A percentile compares a stretch with the other conserved stretches of the same genome.
Conservation (phyloP, 1,139 yeast species). For the Candida sp. region DNA sequence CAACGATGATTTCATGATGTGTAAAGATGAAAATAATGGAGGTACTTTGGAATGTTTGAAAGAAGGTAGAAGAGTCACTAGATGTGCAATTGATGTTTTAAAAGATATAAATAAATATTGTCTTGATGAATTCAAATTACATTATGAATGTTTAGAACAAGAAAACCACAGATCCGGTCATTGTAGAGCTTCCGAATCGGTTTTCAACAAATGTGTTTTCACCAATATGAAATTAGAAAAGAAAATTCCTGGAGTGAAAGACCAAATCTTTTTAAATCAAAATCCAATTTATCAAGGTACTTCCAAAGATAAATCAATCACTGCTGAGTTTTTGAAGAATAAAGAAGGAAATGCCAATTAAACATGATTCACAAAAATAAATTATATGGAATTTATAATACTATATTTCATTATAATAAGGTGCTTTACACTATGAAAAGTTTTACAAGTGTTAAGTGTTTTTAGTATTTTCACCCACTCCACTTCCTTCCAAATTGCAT, state of each 20-base stretch:
- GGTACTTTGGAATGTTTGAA: conserved; percentile 78
- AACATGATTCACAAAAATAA: neutral
- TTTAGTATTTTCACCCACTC: no score
- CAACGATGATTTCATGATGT: conserved; percentile 85
- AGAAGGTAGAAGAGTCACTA: conserved; percentile 86
- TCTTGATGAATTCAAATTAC: conserved; percentile 74
- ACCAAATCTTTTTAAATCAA: conserved; percentile 65
- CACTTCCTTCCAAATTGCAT: neutral
- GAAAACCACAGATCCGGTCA: conserved; percentile 75
- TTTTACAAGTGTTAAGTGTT: no score
- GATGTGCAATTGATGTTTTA: conserved; percentile 81
- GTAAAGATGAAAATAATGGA: conserved; percentile 70
- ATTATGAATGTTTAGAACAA: conserved; percentile 80
- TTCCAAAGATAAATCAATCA: conserved; percentile 33
- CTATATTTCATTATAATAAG: no score
- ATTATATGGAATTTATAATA: no score
- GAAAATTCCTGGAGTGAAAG: conserved; percentile 68
- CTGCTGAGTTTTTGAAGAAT: conserved; percentile 30
- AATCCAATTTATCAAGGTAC: conserved; percentile 54
- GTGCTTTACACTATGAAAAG: no score
- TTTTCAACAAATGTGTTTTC: conserved; percentile 78
- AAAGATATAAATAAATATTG: conserved; percentile 76
- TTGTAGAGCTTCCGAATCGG: conserved; percentile 74
- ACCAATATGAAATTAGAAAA: conserved; percentile 67
- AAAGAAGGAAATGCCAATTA: conserved; percentile 11